Evolutionary conservation across 164 flowering plant species (phyloP).

Genomic region (Dillenia turbinata): DNA sequence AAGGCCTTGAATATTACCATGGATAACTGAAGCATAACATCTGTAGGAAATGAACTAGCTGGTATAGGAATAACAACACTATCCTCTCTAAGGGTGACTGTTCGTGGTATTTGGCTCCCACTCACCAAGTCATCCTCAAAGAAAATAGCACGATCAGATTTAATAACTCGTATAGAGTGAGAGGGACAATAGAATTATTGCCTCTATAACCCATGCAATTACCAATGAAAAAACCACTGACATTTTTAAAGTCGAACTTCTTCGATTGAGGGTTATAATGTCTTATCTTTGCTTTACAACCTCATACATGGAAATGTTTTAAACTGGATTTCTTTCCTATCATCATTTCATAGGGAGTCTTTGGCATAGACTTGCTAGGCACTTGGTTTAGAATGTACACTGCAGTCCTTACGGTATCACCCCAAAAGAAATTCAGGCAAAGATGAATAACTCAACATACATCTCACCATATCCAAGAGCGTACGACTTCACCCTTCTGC

Average conservation of each 20-base stretch:
- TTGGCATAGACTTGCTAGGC: background rate
- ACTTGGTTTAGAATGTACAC: background rate
- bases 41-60: background rate
- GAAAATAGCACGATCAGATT: background rate
- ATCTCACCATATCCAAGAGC: background rate
- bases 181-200: background rate
- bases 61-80: background rate
- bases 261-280: background rate
- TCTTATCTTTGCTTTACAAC: background rate
- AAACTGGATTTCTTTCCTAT: background rate
- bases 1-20: no score
- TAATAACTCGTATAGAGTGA: background rate
- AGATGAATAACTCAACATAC: background rate
- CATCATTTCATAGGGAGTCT: slow-evolving; percentile 4
- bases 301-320: background rate
- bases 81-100: background rate
- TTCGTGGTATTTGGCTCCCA: background rate
- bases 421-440: background rate
- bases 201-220: background rate
- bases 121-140: background rate
- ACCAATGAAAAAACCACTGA: slow-evolving; percentile 3
- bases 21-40: no score
- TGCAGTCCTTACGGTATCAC: background rate
- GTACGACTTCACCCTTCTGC: background rate
- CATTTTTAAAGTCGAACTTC: no score